Evolutionary conservation across 2,329 filamentous ascomycete species (phyloP).

Genomic region (Emergomyces pasteurianus): DNA sequence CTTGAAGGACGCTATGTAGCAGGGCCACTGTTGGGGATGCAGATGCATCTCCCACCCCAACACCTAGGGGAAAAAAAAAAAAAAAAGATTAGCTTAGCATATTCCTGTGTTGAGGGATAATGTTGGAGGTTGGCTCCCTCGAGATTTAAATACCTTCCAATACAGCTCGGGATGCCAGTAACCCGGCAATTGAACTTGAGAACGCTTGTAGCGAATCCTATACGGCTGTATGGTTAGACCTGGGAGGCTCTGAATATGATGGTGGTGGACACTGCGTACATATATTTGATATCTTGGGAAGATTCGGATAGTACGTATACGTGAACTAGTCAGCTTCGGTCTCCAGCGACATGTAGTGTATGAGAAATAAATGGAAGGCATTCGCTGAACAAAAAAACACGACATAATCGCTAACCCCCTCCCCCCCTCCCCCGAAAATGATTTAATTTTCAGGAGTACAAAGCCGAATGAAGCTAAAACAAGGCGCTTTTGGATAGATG

Average conservation of each 20-base stretch:
- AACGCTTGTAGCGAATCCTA: conserved; percentile 32
- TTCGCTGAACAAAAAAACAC: background rate
- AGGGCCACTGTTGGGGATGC: conserved; percentile 71
- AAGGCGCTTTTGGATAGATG: background rate
- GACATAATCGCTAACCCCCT: background rate
- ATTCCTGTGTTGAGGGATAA: conserved; percentile 4
- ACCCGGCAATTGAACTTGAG: conserved; percentile 30
- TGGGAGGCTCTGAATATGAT: background rate
- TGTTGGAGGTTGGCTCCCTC: conserved; percentile 1
- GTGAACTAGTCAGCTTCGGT: background rate
- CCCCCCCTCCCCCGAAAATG: background rate
- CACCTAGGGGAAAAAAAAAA: conserved; percentile 37
- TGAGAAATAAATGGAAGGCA: background rate
- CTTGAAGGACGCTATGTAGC: conserved; percentile 70
- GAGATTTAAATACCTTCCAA: conserved; percentile 47
- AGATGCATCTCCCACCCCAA: conserved; percentile 73
- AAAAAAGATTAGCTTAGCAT: conserved; percentile 3
- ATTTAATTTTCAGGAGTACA: background rate
- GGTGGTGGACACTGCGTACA: conserved; percentile 34
- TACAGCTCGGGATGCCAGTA: conserved; percentile 72
- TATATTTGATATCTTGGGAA: conserved; percentile 54
- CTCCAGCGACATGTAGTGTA: background rate
- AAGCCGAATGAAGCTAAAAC: background rate
- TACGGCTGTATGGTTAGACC: background rate
- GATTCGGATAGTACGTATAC: background rate